Conservation (phyloP, 192 early-diverging fungal genomes). For the Backusella parvicylindrica region DNA sequence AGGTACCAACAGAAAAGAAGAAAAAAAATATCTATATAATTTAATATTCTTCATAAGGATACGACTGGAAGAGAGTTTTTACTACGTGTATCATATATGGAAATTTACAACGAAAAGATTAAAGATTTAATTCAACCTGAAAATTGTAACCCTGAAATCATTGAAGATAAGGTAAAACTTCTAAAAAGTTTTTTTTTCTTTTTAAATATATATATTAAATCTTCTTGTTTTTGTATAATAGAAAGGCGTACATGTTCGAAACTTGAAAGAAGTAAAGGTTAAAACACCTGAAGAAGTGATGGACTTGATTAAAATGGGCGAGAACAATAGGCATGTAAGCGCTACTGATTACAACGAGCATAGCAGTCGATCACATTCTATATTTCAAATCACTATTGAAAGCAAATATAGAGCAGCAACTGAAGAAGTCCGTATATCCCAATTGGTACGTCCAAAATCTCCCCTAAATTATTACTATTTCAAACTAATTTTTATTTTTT, state of each 20-base stretch:
- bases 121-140: conserved; percentile 80
- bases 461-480: not conserved
- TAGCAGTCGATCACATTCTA: conserved; percentile 91
- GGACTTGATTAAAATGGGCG: conserved; percentile 71
- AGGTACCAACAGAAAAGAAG: conserved; percentile 25
- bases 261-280: conserved; percentile 73
- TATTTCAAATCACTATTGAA: conserved; percentile 76
- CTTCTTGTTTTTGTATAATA: not conserved
- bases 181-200: not conserved
- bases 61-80: conserved; percentile 61
- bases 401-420: conserved; percentile 6
- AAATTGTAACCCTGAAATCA: conserved; percentile 70
- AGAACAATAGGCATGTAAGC: conserved; percentile 79
- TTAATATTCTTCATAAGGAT: not conserved
- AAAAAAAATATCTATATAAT: not conserved
- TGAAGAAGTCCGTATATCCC: conserved; percentile 33
- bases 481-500: not conserved
- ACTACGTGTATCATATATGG: conserved; percentile 91
- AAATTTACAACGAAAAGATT: conserved; percentile 96
- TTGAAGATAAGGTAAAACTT: conserved; percentile 56
- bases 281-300: conserved; percentile 71
- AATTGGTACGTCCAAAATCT: conserved; percentile 20
- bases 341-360: conserved; percentile 92
- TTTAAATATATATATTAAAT: not conserved
- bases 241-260: conserved; percentile 70